phyloP scores from a whole-genome alignment of 352 stramenopile genomes.

The Globisporangium canariense region DNA sequence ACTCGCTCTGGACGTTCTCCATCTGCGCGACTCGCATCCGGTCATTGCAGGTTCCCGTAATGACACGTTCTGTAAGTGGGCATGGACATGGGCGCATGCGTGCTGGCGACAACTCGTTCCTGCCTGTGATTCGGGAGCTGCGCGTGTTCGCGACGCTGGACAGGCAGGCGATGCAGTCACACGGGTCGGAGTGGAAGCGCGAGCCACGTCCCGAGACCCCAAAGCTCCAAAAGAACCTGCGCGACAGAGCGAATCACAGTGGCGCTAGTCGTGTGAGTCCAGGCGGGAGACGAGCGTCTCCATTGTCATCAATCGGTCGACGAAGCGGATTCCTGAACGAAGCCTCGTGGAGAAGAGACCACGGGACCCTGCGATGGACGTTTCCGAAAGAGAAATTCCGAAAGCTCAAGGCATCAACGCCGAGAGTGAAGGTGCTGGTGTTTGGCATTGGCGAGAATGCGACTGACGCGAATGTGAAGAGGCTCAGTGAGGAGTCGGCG shows the following conservation, averaged over 20 bases:
- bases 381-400: slow-evolving; percentile 61
- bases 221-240: slow-evolving; percentile 3
- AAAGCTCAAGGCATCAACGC: slow-evolving; percentile 58
- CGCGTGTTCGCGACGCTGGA: slow-evolving; percentile 53
- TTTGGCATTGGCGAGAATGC: slow-evolving; percentile 47
- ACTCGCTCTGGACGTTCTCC: slow-evolving; percentile 43
- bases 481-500: slow-evolving; percentile 10
- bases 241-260: neutral
- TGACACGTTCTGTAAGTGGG: slow-evolving; percentile 10
- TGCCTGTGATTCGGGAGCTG: slow-evolving; percentile 42
- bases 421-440: slow-evolving; percentile 68
- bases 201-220: slow-evolving; percentile 21
- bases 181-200: slow-evolving; percentile 48
- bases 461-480: slow-evolving; percentile 11
- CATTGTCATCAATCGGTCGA: slow-evolving; percentile 7
- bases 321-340: slow-evolving; percentile 52
- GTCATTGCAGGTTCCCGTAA: slow-evolving; percentile 41
- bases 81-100: neutral
- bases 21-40: slow-evolving; percentile 40
- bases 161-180: slow-evolving; percentile 50
- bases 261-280: neutral
- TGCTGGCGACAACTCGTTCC: neutral
- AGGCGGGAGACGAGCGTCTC: neutral
- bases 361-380: slow-evolving; percentile 56
- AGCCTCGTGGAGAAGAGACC: slow-evolving; percentile 40